Percentiles rank a stretch among this genome's conserved stretches.
These are phyloP conservation scores for Tylopilus vinaceipallidus DNA, from an alignment of 768 basidiomycete genomes.

Conservation along the genomic window DNA sequence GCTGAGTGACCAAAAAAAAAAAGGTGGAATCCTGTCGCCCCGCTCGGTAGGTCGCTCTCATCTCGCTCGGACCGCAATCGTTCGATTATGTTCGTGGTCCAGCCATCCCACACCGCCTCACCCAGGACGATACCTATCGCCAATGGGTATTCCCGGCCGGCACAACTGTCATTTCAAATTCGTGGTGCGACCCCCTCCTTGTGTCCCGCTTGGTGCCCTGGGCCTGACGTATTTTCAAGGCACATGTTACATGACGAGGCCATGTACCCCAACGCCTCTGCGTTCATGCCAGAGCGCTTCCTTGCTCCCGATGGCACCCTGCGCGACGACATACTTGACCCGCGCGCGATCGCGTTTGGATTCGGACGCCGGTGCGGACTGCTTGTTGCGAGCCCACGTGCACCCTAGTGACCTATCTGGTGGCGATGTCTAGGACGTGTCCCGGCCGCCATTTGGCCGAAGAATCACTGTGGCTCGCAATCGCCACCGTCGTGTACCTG, in stretches of 20 bases:
- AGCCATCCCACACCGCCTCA: slow-evolving; percentile 5
- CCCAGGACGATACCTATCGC: not conserved
- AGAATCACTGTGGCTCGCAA: slow-evolving; percentile 3
- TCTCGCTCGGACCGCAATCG: not conserved
- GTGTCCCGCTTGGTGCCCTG: not conserved
- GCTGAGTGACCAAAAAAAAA: not conserved
- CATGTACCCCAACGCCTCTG: slow-evolving; percentile 1
- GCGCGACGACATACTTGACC: not conserved
- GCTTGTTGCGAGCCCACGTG: too few species aligned
- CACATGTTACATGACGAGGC: slow-evolving; percentile 5
- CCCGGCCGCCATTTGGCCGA: slow-evolving; percentile 5
- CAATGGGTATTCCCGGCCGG: slow-evolving; percentile 3
- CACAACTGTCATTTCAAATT: slow-evolving; percentile 1
- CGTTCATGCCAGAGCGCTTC: slow-evolving; percentile 2
- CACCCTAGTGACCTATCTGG: too few species aligned
- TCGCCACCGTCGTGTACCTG: not conserved
- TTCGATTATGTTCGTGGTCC: not conserved
- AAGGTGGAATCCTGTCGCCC: slow-evolving; percentile 9
- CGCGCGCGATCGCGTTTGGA: slow-evolving; percentile 6
- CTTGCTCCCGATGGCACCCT: not conserved
- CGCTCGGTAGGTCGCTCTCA: not conserved
- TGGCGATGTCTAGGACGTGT: not conserved
- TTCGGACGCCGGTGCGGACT: slow-evolving; percentile 8
- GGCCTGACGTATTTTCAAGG: not conserved
- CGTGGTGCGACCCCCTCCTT: not conserved